phyloP scores from a whole-genome alignment of 805 yeast genomes.

The Lachancea fermentati region DNA sequence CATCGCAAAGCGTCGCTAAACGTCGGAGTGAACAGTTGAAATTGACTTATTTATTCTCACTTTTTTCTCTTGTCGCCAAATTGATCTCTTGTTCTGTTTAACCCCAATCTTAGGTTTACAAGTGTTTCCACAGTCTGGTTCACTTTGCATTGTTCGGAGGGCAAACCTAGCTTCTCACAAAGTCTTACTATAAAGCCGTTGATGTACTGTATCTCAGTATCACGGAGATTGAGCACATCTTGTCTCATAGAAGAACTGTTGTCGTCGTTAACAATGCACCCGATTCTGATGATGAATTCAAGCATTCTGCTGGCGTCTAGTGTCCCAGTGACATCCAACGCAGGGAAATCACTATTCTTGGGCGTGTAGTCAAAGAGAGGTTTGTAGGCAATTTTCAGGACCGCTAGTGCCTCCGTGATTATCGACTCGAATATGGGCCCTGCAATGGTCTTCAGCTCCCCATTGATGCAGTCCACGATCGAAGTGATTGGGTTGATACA shows the following conservation, averaged over 20 bases:
- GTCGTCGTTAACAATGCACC: slow-evolving; percentile 42
- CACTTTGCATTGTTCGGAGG: slow-evolving; percentile 23
- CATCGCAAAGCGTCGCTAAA: no score
- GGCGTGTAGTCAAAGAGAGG: slow-evolving; percentile 27
- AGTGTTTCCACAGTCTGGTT: slow-evolving; percentile 32
- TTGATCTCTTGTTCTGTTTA: slow-evolving; percentile 23
- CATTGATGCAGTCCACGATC: slow-evolving; percentile 69
- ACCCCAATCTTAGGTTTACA: slow-evolving; percentile 31
- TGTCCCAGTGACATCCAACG: slow-evolving; percentile 21
- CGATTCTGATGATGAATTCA: slow-evolving; percentile 35
- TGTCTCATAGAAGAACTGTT: slow-evolving; percentile 52
- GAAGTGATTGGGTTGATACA: slow-evolving; percentile 85
- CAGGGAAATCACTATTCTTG: slow-evolving; percentile 22
- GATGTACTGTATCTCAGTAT: slow-evolving; percentile 75
- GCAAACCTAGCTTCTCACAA: slow-evolving; percentile 41
- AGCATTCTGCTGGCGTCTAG: slow-evolving; percentile 33
- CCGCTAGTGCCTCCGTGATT: slow-evolving; percentile 32
- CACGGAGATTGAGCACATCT: slow-evolving; percentile 48
- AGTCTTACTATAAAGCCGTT: slow-evolving; percentile 70
- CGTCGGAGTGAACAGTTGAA: no score
- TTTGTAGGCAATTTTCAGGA: slow-evolving; percentile 26
- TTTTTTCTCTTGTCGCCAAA: slow-evolving; percentile 8
- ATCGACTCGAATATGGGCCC: slow-evolving; percentile 30
- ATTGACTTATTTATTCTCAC: no score
- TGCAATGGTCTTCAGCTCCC: slow-evolving; percentile 57